Evolutionary conservation across 768 basidiomycete genomes (phyloP), one percentile per base, ranked within the genome.

Genomic region (Tulasnella sp.): DNA sequence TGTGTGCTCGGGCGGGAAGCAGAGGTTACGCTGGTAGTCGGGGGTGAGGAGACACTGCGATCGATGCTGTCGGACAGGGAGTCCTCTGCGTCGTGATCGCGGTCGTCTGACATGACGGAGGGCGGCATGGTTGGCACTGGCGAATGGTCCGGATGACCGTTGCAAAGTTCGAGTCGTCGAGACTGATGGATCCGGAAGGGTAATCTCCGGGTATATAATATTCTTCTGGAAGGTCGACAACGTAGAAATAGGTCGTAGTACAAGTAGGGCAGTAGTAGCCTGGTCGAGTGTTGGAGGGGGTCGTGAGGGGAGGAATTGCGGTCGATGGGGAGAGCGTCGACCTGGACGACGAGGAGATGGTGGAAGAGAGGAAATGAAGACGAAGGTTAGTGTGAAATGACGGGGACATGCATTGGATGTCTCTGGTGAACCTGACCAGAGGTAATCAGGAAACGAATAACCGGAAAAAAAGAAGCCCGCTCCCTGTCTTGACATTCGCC

Each of bases 371-470:
- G 17, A 35, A 52, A 39, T n/a, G 21, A 36, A 34, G 50, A 19
- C 25, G 34, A 52, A n/a, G n/a, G 45, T 25, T 48, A 32, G 45
- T 48, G 45, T 25, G 34, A 48, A 32, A 52, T 34, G 50, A 52
- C 17, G 34, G 37, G 37, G 50, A 35, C n/a, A 14, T 15, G 31
- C 6, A 29, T 27, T 12, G 14, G 49, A n/a, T 27, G 49, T 9
- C 23, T 17, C 17, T 52, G 32, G 50, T 34, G 37, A 34, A 34
- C 50, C 37, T 23, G 50, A 36, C 50, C 37, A 35, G n/a, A n/a
- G 37, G 37, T 23, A 39, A 52, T 52, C 34, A 39, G 45, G 23
- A 23, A 25, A 42, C 25, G 17, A n/a, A 42, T 17, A 42, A 17
- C 41, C n/a, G n/a, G n/a, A n/a, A n/a, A 42, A 17, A 42, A 42